phyloP scores from a whole-genome alignment of 106 monocot genomes.

The Dioscorea dumetorum region DNA sequence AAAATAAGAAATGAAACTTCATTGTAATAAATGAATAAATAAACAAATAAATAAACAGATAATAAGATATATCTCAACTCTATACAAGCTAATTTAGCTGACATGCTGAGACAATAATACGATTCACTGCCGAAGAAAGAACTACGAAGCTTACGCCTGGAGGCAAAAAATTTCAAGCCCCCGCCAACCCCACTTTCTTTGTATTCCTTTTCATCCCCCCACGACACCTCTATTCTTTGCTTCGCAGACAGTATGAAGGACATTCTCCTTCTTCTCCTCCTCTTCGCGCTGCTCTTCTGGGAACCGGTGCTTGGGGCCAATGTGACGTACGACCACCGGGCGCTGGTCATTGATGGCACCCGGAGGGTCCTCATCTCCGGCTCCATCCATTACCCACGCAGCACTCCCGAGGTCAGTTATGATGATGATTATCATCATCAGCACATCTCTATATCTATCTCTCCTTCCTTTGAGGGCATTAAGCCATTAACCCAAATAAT shows the following conservation, averaged over 20 bases:
- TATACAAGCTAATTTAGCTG: no score
- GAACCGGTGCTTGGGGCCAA: neutral
- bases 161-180: no score
- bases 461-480: neutral
- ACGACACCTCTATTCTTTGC: no score
- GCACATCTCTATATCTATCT: neutral
- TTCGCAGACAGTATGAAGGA: neutral
- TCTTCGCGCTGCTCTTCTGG: neutral
- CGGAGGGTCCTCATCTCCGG: slow-evolving; percentile 58
- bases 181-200: no score
- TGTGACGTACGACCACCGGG: slow-evolving; percentile 59
- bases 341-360: slow-evolving; percentile 42
- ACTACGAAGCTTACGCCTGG: no score
- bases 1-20: no score
- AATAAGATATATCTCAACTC: no score
- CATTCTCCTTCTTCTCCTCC: neutral
- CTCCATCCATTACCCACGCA: slow-evolving; percentile 62
- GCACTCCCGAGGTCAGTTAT: slow-evolving; percentile 44
- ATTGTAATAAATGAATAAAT: no score
- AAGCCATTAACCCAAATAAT: neutral
- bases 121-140: no score
- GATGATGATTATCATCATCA: neutral
- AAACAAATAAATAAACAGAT: no score
- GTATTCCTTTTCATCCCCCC: no score
- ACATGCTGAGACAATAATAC: no score